phyloP scores from a whole-genome alignment of 164 flowering plant genomes.

The Liriodendron chinense region DNA sequence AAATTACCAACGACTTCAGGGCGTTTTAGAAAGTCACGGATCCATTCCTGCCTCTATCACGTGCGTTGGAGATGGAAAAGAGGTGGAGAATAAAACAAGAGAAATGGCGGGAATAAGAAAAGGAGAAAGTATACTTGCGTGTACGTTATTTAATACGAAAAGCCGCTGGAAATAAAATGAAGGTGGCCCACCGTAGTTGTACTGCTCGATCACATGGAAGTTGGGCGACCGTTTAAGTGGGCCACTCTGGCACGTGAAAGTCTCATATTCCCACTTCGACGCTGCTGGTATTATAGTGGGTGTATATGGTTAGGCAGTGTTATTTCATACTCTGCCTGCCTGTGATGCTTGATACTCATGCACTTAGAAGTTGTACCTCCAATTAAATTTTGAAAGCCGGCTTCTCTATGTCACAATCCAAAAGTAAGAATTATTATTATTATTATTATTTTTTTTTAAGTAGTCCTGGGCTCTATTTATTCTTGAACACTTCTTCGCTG shows the following conservation, averaged over 20 bases:
- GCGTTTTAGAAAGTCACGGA: constrained; percentile 10
- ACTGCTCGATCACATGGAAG: constrained; percentile 9
- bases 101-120: not conserved
- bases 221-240: not conserved
- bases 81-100: not conserved
- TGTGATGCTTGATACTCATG: no score
- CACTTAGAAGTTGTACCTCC: no score
- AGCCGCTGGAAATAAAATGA: not conserved
- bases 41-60: constrained; percentile 9
- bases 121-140: not conserved
- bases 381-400: no score
- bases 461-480: no score
- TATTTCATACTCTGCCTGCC: no score
- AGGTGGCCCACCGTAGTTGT: not conserved
- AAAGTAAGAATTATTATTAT: no score
- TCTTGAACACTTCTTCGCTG: no score
- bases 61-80: not conserved
- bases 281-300: no score
- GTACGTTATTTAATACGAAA: not conserved
- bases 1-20: not conserved
- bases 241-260: not conserved
- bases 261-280: not conserved
- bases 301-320: no score
- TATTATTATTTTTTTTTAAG: no score
- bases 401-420: no score